Percentiles rank a stretch among this genome's conserved stretches.
phyloP scores from a whole-genome alignment of 805 yeast genomes.

The Cyberlindnera mrakii region DNA sequence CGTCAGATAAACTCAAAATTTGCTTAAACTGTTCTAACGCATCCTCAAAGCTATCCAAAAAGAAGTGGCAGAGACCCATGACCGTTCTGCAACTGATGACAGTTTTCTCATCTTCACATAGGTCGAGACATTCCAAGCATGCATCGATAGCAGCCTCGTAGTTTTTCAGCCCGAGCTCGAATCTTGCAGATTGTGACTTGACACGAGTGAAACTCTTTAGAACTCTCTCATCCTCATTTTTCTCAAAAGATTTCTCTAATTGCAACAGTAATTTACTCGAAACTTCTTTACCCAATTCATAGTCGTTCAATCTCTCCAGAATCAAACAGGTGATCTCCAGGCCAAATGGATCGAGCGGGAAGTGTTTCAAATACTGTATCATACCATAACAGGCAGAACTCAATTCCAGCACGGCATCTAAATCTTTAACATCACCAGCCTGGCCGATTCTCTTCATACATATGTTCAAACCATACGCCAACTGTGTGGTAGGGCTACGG shows the following conservation, averaged over 20 bases:
- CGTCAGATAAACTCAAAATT: constrained; percentile 51
- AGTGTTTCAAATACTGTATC: constrained; percentile 53
- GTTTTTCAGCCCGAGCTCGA: constrained; percentile 53
- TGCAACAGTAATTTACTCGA: constrained; percentile 41
- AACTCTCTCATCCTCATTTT: constrained; percentile 39
- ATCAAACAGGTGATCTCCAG: constrained; percentile 47
- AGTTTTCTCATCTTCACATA: constrained; percentile 32
- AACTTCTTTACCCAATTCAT: constrained; percentile 43
- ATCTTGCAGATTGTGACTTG: constrained; percentile 67
- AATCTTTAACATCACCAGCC: constrained; percentile 44
- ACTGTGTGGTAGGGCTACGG: constrained; percentile 57
- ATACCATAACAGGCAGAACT: constrained; percentile 65
- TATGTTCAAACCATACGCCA: constrained; percentile 62
- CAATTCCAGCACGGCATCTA: constrained; percentile 57
- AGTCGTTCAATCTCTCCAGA: constrained; percentile 68
- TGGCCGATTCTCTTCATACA: constrained; percentile 39
- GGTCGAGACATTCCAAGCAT: constrained; percentile 49
- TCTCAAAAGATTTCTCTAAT: constrained; percentile 53
- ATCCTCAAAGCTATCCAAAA: constrained; percentile 51
- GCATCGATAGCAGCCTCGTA: constrained; percentile 55
- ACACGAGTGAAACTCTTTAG: constrained; percentile 49
- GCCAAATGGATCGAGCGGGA: constrained; percentile 54
- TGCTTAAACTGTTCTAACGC: constrained; percentile 63
- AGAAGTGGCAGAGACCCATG: constrained; percentile 68
- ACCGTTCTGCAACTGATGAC: constrained; percentile 58